Conservation (phyloP, 805 yeast species). For the Zygoascus biomembranicola region DNA sequence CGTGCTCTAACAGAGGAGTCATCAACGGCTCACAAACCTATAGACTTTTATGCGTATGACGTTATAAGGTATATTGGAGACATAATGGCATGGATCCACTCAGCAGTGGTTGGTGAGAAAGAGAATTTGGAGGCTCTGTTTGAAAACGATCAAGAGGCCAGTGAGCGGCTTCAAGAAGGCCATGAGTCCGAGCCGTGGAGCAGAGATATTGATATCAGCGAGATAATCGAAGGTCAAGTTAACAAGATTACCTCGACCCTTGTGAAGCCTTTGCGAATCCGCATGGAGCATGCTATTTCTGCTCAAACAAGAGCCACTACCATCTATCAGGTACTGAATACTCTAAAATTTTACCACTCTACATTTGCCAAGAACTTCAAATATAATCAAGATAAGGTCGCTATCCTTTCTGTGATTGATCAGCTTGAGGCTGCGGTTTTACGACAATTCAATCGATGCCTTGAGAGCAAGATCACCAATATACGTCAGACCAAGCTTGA, state of each 20-base stretch:
- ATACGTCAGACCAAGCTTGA: slow-evolving; percentile 30
- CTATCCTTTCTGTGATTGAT: slow-evolving; percentile 19
- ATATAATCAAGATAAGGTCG: slow-evolving; percentile 16
- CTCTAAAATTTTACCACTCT: slow-evolving; percentile 54
- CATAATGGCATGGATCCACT: slow-evolving; percentile 78
- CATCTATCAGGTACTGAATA: slow-evolving; percentile 50
- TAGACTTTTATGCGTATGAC: slow-evolving; percentile 65
- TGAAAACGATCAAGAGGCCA: slow-evolving; percentile 26
- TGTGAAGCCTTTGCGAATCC: slow-evolving; percentile 50
- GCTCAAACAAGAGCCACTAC: slow-evolving; percentile 51
- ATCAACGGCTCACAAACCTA: slow-evolving; percentile 34
- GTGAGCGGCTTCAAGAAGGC: slow-evolving; percentile 15
- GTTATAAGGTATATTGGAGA: slow-evolving; percentile 80
- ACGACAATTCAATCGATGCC: slow-evolving; percentile 34
- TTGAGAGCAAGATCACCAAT: slow-evolving; percentile 31
- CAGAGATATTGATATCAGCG: slow-evolving; percentile 24
- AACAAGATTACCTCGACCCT: slow-evolving; percentile 46
- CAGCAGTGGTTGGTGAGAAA: slow-evolving; percentile 76
- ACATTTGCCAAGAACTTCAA: slow-evolving; percentile 47
- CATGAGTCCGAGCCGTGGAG: slow-evolving; percentile 13
- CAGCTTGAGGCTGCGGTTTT: slow-evolving; percentile 29
- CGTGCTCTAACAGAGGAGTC: slow-evolving; percentile 27
- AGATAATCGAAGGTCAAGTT: slow-evolving; percentile 31
- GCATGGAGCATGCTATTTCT: slow-evolving; percentile 60
- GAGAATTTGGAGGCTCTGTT: slow-evolving; percentile 66